phyloP scores from a whole-genome alignment of 768 basidiomycete species.

The Suillus sp. region DNA sequence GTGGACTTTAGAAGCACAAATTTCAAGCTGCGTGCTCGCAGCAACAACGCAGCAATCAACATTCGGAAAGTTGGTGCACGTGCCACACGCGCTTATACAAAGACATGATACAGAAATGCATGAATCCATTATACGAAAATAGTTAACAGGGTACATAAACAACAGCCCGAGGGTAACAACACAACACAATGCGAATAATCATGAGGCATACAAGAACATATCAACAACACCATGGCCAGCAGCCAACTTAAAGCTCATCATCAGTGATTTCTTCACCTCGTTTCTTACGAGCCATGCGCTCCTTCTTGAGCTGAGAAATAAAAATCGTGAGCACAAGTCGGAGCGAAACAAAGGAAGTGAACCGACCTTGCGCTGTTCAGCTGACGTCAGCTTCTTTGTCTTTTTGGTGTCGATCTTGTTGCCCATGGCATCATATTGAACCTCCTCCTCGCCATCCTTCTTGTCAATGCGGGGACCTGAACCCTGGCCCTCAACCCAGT shows the following conservation, averaged over 20 bases:
- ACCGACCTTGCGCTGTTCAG: conserved; percentile 79
- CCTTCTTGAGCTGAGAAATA: conserved; percentile 74
- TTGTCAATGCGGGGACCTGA: conserved; percentile 94
- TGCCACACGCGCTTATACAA: conserved; percentile 4
- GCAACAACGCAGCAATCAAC: conserved; percentile 4
- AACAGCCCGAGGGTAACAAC: conserved; percentile 15
- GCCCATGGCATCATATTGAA: conserved; percentile 94
- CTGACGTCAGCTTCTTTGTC: conserved; percentile 80
- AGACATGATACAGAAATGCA: conserved; percentile 6
- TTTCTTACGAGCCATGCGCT: conserved; percentile 89
- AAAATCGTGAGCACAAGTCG: conserved; percentile 16
- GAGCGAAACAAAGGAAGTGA: not conserved
- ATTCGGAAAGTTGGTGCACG: not conserved
- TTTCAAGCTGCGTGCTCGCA: conserved; percentile 3
- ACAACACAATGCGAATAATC: conserved; percentile 12
- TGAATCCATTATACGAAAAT: conserved; percentile 24
- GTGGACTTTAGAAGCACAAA: no score
- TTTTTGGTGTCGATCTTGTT: conserved; percentile 92
- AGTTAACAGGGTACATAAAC: conserved; percentile 24
- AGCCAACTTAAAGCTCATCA: conserved; percentile 47
- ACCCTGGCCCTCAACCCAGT: conserved; percentile 99
- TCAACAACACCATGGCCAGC: conserved; percentile 5
- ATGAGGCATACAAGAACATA: conserved; percentile 13
- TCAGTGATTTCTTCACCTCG: conserved; percentile 78
- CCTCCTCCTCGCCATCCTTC: conserved; percentile 89